A percentile compares a stretch with the other conserved stretches of the same genome.
phyloP scores from a whole-genome alignment of 352 stramenopile species.

The Halophytophthora batemanensis region DNA sequence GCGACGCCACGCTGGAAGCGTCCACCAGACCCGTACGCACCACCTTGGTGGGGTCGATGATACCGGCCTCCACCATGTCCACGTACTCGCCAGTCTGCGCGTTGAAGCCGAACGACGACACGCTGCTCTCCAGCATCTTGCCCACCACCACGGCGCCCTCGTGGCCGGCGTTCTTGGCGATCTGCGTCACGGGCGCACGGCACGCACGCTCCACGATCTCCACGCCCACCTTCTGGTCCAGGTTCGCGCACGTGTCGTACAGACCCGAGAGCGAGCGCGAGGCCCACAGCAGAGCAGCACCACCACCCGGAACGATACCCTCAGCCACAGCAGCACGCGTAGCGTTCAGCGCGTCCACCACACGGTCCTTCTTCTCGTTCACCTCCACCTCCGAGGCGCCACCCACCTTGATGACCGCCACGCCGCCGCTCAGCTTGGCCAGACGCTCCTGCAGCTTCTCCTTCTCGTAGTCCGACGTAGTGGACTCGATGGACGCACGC shows the following conservation, averaged over 20 bases:
- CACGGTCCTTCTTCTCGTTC: slow-evolving; percentile 99
- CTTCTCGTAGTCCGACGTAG: slow-evolving; percentile 99
- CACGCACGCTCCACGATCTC: slow-evolving; percentile 97
- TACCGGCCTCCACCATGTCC: slow-evolving; percentile 98
- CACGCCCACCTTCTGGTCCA: slow-evolving; percentile 98
- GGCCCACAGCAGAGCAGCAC: slow-evolving; percentile 97
- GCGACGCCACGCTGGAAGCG: slow-evolving; percentile 96
- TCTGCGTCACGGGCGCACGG: slow-evolving; percentile 93
- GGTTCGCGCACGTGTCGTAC: slow-evolving; percentile 90
- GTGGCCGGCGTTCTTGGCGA: slow-evolving; percentile 98
- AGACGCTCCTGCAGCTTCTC: slow-evolving; percentile 99
- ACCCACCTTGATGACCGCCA: slow-evolving; percentile 99
- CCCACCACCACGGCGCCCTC: slow-evolving; percentile 98
- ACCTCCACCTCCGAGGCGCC: slow-evolving; percentile 99
- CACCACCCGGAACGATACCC: slow-evolving; percentile 98
- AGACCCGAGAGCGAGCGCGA: slow-evolving; percentile 90
- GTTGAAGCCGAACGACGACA: slow-evolving; percentile 95
- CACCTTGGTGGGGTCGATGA: slow-evolving; percentile 98
- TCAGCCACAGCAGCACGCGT: slow-evolving; percentile 98
- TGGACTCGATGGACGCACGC: slow-evolving; percentile 93
- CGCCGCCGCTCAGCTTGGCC: slow-evolving; percentile 98
- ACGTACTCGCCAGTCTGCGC: slow-evolving; percentile 96
- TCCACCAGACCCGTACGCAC: slow-evolving; percentile 98
- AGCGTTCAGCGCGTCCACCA: slow-evolving; percentile 99
- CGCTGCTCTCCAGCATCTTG: slow-evolving; percentile 97